Base-by-base conservation (phyloP, 2,329 filamentous ascomycete species). In the Fusarium chlamydosporum region DNA sequence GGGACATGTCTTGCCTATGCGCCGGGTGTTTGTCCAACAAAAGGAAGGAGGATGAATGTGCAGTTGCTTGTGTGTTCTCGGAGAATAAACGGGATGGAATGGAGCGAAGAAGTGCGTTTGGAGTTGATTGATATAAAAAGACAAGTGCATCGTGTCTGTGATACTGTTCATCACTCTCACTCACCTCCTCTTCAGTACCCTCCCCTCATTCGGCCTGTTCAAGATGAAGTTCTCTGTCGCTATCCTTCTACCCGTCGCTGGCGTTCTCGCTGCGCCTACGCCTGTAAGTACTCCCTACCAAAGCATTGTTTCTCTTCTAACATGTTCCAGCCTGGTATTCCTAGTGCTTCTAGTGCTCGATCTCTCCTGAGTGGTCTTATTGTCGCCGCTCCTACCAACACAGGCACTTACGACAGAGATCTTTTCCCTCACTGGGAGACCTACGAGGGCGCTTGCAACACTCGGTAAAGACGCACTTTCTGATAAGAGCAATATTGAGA, bases 341-440 rank as follows among this genome's bases (percentile, higher is more conserved):
- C 92, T 18, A 83, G 84, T 7, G 81, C 82, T 1, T 76, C 86
- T 2, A 81, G 80, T 0, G 91, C 91, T 20, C 82, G 84, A 65
- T 83, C 82, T 8, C 83, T 87, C 65, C 86, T 94, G 34, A 81
- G 82, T 3, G 79, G 76, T 29, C 81, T 94, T 52, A 88, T 84
- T 0, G 89, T 92, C 18, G 82, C 83, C 6, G 78, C 85, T 1
- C 80, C 85, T 41, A 85, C 84, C 35, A 83, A 87, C 51, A 83
- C 85, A 46, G 81, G 79, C 62, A 82, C 82, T 20, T 93, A 94
- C 79, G 81, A 84, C 59, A 89, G 92, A 53, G 84, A 87, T 72
- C 79, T 89, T 53, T 94, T 94, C 80, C 89, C 89, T 4, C 88
- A 89, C 78, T 94, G 91, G 91, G 86, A 84, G 70, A 89, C 87